Percentiles rank a stretch among this genome's conserved stretches.
These are phyloP conservation scores for Neurospora sp. DNA, from an alignment of 495 filamentous ascomycete species.

Conservation along the genomic window DNA sequence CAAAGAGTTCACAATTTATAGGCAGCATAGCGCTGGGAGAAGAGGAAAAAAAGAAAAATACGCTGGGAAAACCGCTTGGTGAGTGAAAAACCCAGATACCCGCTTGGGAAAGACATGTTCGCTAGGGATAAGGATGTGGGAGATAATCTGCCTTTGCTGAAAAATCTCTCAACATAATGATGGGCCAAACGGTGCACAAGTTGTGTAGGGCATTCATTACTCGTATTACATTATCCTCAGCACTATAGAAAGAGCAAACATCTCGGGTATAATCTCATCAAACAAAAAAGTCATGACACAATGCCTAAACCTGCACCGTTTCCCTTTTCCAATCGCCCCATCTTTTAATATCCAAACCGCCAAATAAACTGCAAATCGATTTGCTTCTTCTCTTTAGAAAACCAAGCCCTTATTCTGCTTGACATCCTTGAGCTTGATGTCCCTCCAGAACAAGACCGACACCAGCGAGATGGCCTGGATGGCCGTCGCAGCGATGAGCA, in stretches of 20 bases:
- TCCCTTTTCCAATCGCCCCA: not conserved
- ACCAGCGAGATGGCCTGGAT: slow-evolving; percentile 40
- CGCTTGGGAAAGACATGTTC: not conserved
- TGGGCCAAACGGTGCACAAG: not conserved
- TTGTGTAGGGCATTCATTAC: not conserved
- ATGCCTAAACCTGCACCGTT: not conserved
- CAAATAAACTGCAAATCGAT: not conserved
- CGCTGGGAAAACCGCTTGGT: not conserved
- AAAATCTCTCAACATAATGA: not conserved
- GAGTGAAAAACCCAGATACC: not conserved
- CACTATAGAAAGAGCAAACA: not conserved
- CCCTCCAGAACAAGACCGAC: slow-evolving; percentile 39
- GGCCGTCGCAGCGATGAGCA: slow-evolving; percentile 44
- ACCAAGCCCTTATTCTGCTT: slow-evolving; percentile 30
- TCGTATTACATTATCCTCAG: not conserved
- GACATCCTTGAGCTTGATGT: slow-evolving; percentile 46
- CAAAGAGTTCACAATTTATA: not conserved
- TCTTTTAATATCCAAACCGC: not conserved
- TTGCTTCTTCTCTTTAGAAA: slow-evolving; percentile 2
- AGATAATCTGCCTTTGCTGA: not conserved
- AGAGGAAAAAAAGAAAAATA: not conserved
- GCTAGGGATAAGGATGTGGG: not conserved
- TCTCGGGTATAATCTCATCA: not conserved
- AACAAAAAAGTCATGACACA: not conserved
- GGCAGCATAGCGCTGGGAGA: not conserved